phyloP scores from a whole-genome alignment of 148 eudicot species.

The Drosera capensis region DNA sequence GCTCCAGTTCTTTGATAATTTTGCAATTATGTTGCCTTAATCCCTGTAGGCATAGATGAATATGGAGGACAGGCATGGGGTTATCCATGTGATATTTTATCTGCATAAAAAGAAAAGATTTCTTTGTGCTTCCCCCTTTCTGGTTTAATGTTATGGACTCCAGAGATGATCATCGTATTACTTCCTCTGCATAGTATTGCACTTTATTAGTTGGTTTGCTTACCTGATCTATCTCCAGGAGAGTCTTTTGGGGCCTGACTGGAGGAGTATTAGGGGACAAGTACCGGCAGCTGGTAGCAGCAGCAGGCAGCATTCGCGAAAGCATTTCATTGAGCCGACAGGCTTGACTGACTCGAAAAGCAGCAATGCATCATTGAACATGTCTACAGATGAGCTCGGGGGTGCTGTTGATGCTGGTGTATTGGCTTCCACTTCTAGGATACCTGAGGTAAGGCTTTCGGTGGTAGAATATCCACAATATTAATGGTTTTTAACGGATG shows the following conservation, averaged over 20 bases:
- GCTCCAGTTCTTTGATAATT: no score
- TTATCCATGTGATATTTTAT: no score
- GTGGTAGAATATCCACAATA: neutral
- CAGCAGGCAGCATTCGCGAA: conserved; percentile 48
- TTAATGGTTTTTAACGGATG: no score
- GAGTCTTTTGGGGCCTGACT: conserved; percentile 38
- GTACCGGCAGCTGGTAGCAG: conserved; percentile 35
- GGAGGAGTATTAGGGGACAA: conserved; percentile 60
- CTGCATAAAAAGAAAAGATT: no score
- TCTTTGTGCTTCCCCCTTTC: no score
- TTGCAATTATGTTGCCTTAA: no score
- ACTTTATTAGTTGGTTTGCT: no score
- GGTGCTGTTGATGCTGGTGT: conserved; percentile 61
- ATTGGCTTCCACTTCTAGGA: conserved; percentile 46
- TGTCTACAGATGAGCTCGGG: conserved; percentile 46
- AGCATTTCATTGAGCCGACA: conserved; percentile 43
- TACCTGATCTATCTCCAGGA: conserved; percentile 28
- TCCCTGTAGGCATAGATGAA: no score
- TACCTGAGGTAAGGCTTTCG: conserved; percentile 36
- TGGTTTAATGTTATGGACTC: no score
- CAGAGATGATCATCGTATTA: no score
- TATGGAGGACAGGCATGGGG: no score
- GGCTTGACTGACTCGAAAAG: conserved; percentile 52
- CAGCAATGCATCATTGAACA: conserved; percentile 36
- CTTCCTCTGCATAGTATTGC: no score